A percentile compares a stretch with the other conserved stretches of the same genome.
These are phyloP conservation scores for Amauroascus niger DNA, from an alignment of 2,329 filamentous ascomycete genomes.

Conservation along the genomic window DNA sequence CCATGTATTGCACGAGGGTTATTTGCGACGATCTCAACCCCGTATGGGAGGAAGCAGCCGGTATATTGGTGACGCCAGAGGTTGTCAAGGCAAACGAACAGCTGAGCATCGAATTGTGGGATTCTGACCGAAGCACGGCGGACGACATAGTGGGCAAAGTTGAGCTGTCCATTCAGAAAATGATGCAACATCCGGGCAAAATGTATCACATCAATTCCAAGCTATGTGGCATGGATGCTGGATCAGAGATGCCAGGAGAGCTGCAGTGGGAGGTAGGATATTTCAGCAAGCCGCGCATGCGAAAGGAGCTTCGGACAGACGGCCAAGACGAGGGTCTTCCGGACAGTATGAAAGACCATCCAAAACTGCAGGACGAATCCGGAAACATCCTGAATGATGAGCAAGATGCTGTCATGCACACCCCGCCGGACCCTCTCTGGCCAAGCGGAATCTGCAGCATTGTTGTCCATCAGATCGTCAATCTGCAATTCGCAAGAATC, in stretches of 20 bases:
- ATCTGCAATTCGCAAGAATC: conserved; percentile 82
- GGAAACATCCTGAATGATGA: conserved; percentile 61
- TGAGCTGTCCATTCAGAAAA: conserved; percentile 84
- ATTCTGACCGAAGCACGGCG: conserved; percentile 81
- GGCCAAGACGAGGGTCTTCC: conserved; percentile 74
- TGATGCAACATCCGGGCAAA: conserved; percentile 85
- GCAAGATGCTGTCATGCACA: conserved; percentile 79
- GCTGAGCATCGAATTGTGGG: conserved; percentile 89
- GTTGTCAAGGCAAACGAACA: conserved; percentile 90
- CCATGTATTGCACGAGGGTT: conserved; percentile 93
- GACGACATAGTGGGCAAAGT: conserved; percentile 95
- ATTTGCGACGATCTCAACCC: conserved; percentile 93
- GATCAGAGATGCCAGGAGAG: conserved; percentile 81
- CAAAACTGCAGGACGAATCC: conserved; percentile 79
- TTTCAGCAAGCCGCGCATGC: conserved; percentile 83
- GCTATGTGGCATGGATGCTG: conserved; percentile 70
- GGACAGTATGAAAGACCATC: conserved; percentile 59
- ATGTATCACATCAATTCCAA: conserved; percentile 87
- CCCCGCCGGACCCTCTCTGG: conserved; percentile 92
- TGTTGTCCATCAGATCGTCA: conserved; percentile 89
- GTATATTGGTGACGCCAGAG: conserved; percentile 76
- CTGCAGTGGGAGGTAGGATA: conserved; percentile 94
- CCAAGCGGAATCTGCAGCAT: conserved; percentile 81
- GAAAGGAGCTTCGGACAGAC: conserved; percentile 72
- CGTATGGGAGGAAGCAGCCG: conserved; percentile 79